Base-by-base conservation (phyloP, 805 yeast genomes). In the Candida vartiovaarae region DNA sequence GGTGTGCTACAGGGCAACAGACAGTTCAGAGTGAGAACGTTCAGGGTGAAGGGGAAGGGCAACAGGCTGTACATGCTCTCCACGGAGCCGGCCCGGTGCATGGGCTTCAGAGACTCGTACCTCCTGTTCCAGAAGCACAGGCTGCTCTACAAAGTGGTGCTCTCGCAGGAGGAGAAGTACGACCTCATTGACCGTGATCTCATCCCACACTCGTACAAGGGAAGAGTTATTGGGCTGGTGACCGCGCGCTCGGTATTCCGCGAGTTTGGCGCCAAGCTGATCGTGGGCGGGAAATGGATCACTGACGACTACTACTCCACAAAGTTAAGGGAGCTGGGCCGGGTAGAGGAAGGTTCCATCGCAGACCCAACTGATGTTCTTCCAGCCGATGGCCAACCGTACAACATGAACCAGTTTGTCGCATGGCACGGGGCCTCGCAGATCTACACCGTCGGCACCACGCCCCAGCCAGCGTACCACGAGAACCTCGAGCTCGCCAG, bases 71-170 rank as follows among this genome's bases (percentile, higher is more conserved):
- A 78, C 63, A 90, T 91, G 95, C 76, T 93, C 39, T 82, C 95
- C 3, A 90, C 98, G 0, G 99, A 93, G 59, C 96, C 96, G 3
- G 97, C 99, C 1, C 76, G 98, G 53, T 80, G 91, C 56, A 88
- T 91, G 48, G 98, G 97, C 4, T 86, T 89, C 66, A 75, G 96
- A 53, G 97, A 91, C 60, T 86, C 96, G 3, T 89, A 91, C 57
- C 69, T 89, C 42, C 71, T 91, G 47, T 89, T 91, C 66, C 95
- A 90, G 59, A 84, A 89, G 40, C 96, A 91, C 65, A 75, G 80
- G 40, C 71, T 77, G 40, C 68, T 93, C 41, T 82, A 74, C 67
- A 88, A 90, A 58, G 76, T 83, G 48, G 78, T 84, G 8, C 70
- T 90, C 38, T 71, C 76, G 8, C 86, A 84, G 48, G 84, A 76